Base-by-base conservation (phyloP, 257 asterid genomes). In the Rhazya stricta region DNA sequence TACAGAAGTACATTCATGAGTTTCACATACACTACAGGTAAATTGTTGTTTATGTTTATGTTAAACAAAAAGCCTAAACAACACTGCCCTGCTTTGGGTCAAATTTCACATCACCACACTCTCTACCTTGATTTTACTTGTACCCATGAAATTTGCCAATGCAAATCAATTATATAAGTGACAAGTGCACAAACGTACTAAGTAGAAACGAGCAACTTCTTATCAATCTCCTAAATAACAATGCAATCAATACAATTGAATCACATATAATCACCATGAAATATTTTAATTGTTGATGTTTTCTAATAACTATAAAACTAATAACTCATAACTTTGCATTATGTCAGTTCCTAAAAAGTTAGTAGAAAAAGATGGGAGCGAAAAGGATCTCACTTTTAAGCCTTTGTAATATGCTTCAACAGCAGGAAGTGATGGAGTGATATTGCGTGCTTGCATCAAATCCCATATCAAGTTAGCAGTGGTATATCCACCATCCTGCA, bases 401-500 rank as follows among this genome's bases (percentile, higher is more conserved):
- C 99, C 99, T 0, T 74, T 70, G 79, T 82, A 67, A 85, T 95
- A 95, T 54, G 96, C 93, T 81, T 87, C 91, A 65, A 91, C 92
- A 41, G 88, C 87, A 53, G 87, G 88, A 79, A 83, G 81, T 27
- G 84, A 27, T 13, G 94, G 93, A 67, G 30, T 80, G 23, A 84
- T 13, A 3, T 79, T 81, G 48, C 88, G 94, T 76, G 88, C 85
- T 83, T 89, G 91, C 96, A 90, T 86, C 90, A 85, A 76, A 84
- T 95, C 98, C 97, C 97, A 95, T 81, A 95, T 45, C 79, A 91
- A 78, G 89, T 95, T 95, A 77, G 99, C 99, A 73, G 79, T 85
- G 21, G 89, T 84, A 77, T 85, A 92, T 63, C 91, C 97, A 45
- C 98, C 99, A 30, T 86, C 83, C 99, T 95, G 85, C 67, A 78